Base-by-base conservation (phyloP, 1,284 basidiomycete genomes). In the Marasmius oreades region DNA sequence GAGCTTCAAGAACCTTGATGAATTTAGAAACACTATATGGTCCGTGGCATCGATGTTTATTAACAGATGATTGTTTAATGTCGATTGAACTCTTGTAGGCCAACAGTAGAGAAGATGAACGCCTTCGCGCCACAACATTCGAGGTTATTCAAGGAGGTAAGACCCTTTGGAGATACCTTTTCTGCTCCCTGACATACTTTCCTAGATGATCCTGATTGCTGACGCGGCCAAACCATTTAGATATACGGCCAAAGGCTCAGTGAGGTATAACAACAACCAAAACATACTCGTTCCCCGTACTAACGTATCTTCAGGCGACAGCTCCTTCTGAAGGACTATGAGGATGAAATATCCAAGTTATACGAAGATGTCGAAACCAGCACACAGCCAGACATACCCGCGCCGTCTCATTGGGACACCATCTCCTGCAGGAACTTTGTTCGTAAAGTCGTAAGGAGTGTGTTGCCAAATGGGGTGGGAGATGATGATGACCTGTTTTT, bases 401-500 rank as follows among this genome's bases (percentile, higher is more conserved):
- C 64, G 4, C 69, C 74, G 1, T 24, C 52, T 1, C 52, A 56
- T 1, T 77, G 75, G 74, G 59, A 64, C 10, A 26, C 44, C 1
- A 47, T 43, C 1, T 59, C 55, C 26, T 62, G 67, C 1, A 55
- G 61, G 10, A 56, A 59, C 0, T 74, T 71, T 52, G 63, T 74
- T 5, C 64, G 65, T 12, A 54, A 55, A 1, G 61, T 69, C 3
- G 64, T 73, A 14, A 36, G 59, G 22, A 64, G 59, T 6, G 69
- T 71, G 14, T 52, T 74, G 22, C 52, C 53, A 8, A 52, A 56
- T 6, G 12, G 53, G 4, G 50, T 70, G 16, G 34, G 57, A 4
- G 72, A 75, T 51, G 56, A 62, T 14, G 70, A 64, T 12, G 76
- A 79, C 55, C 59, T 78, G 5, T 78, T 79, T 62, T 66, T 70